Evolutionary conservation across 495 filamentous ascomycete genomes (phyloP).

Genomic region (Aspergillus indologenus): DNA sequence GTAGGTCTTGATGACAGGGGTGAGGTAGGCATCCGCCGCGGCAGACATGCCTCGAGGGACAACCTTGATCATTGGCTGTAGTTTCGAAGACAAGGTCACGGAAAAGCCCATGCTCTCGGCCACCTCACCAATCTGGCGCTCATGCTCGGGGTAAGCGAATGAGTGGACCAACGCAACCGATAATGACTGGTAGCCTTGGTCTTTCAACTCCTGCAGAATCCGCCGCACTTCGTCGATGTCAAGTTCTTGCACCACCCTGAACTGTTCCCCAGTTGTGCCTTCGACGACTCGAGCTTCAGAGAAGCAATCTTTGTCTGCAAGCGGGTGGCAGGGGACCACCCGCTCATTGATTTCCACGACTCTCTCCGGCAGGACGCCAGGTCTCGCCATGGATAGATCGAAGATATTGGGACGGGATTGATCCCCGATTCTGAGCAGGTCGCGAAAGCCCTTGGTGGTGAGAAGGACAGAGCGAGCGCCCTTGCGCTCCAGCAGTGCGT

Average conservation of each 20-base stretch:
- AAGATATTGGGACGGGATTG: slow-evolving; percentile 83
- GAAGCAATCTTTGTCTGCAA: slow-evolving; percentile 63
- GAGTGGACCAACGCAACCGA: slow-evolving; percentile 53
- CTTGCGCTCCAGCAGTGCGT: slow-evolving; percentile 90
- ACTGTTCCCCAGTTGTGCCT: slow-evolving; percentile 41
- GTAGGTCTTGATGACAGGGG: slow-evolving; percentile 93
- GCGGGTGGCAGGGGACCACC: slow-evolving; percentile 46
- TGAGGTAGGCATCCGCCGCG: slow-evolving; percentile 93
- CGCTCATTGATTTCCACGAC: slow-evolving; percentile 81
- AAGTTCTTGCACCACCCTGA: slow-evolving; percentile 45
- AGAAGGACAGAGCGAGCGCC: slow-evolving; percentile 89
- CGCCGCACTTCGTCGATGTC: slow-evolving; percentile 34
- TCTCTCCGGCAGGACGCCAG: slow-evolving; percentile 62
- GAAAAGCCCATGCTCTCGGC: slow-evolving; percentile 49
- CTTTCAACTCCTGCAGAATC: slow-evolving; percentile 41
- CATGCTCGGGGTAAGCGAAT: slow-evolving; percentile 53
- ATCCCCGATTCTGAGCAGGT: slow-evolving; percentile 85
- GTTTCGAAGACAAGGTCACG: slow-evolving; percentile 51
- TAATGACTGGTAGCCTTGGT: slow-evolving; percentile 46
- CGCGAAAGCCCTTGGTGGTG: slow-evolving; percentile 89
- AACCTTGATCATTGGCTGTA: slow-evolving; percentile 83
- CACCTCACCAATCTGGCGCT: slow-evolving; percentile 44
- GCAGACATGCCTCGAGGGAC: slow-evolving; percentile 83
- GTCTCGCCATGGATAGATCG: slow-evolving; percentile 74
- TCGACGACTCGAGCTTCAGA: slow-evolving; percentile 35